Percentiles rank a stretch among this genome's conserved stretches.
phyloP scores from a whole-genome alignment of 768 basidiomycete species.

The Auriscalpium vulgare region DNA sequence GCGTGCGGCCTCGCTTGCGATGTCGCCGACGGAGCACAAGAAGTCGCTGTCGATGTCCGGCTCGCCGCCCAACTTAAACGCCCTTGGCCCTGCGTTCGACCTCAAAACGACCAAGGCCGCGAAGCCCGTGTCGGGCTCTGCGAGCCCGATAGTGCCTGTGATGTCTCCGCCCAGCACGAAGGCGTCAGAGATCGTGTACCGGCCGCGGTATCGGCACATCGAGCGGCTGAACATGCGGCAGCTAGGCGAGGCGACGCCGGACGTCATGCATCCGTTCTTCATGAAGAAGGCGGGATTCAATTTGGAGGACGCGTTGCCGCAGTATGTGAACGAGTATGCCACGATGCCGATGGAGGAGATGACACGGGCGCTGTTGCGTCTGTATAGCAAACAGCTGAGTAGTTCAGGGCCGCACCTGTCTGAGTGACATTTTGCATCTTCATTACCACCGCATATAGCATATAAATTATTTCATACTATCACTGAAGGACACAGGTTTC shows the following conservation, averaged over 20 bases:
- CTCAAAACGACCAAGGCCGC: neutral
- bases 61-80: neutral
- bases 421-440: too few relatives aligned
- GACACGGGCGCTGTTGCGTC: constrained; percentile 66
- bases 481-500: too few relatives aligned
- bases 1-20: neutral
- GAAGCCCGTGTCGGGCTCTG: too few relatives aligned
- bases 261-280: constrained; percentile 83
- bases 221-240: constrained; percentile 81
- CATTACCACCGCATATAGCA: too few relatives aligned
- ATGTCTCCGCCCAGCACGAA: constrained; percentile 11
- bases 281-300: constrained; percentile 81
- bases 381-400: constrained; percentile 70
- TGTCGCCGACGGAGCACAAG: neutral
- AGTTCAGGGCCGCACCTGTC: constrained; percentile 12
- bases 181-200: constrained; percentile 37
- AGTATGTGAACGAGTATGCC: constrained; percentile 82
- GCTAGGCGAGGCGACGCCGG: constrained; percentile 82
- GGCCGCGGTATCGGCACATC: constrained; percentile 52
- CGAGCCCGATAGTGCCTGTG: neutral
- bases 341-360: constrained; percentile 79
- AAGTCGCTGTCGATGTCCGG: neutral
- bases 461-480: too few relatives aligned
- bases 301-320: constrained; percentile 76
- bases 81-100: constrained; percentile 2